A percentile compares a stretch with the other conserved stretches of the same genome.
These are phyloP conservation scores for Quercus phellos DNA, from an alignment of 331 rosid species.

Conservation along the genomic window DNA sequence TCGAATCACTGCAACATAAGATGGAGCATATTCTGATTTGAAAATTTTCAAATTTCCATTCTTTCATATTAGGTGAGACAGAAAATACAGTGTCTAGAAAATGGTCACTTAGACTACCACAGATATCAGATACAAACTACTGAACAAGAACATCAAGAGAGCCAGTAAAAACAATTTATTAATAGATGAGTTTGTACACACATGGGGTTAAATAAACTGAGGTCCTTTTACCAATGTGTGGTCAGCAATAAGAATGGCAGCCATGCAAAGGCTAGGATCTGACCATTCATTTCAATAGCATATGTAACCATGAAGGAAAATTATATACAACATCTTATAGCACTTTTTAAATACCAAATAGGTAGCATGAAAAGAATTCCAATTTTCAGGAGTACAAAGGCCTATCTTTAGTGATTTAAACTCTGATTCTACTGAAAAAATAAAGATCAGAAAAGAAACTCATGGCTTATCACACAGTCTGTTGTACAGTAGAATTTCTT, in stretches of 20 bases:
- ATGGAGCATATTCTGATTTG: background rate
- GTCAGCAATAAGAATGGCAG: background rate
- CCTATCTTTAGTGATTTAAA: background rate
- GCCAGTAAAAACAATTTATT: background rate
- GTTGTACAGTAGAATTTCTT: background rate
- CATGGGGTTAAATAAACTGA: background rate
- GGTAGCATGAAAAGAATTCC: background rate
- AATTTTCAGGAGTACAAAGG: background rate
- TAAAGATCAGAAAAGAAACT: background rate
- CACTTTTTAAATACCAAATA: background rate
- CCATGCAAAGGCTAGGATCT: background rate
- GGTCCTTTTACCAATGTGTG: background rate
- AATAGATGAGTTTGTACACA: background rate
- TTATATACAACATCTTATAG: background rate
- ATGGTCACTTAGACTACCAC: background rate
- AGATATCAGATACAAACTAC: background rate
- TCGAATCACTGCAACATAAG: background rate
- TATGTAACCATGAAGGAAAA: background rate
- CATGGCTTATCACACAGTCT: background rate
- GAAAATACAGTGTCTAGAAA: background rate
- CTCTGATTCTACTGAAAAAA: background rate
- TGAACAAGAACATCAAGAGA: background rate
- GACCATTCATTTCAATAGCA: background rate
- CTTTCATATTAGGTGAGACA: background rate
- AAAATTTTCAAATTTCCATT: background rate